Percentiles rank a stretch among this genome's conserved stretches.
phyloP scores from a whole-genome alignment of 2,329 filamentous ascomycete genomes.

The Xylariaceae sp. region DNA sequence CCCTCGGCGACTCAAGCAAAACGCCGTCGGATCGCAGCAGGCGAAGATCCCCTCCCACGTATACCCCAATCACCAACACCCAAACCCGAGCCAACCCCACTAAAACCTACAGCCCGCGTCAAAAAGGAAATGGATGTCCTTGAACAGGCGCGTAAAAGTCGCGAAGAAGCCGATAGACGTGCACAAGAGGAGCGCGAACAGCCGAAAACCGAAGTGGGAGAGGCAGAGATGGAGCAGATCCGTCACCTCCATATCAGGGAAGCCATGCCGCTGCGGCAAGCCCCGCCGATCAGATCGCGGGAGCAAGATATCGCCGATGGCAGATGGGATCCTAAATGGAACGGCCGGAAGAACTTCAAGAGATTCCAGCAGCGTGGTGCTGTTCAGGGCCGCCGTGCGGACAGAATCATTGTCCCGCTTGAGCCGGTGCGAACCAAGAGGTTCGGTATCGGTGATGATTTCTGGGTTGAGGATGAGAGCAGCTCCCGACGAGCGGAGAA shows the following conservation, averaged over 20 bases:
- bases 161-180: constrained; percentile 65
- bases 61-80: constrained; percentile 28
- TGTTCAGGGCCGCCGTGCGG: constrained; percentile 35
- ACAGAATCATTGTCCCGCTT: constrained; percentile 64
- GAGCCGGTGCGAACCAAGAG: constrained; percentile 69
- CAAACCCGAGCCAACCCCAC: constrained; percentile 30
- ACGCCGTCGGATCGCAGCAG: constrained; percentile 65
- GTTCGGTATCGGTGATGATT: constrained; percentile 72
- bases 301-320: constrained; percentile 53
- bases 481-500: constrained; percentile 20
- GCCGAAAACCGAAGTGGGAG: constrained; percentile 51
- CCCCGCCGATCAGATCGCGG: constrained; percentile 35
- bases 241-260: constrained; percentile 74
- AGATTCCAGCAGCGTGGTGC: constrained; percentile 68
- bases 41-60: constrained; percentile 44
- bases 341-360: constrained; percentile 95
- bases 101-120: constrained; percentile 41
- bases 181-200: constrained; percentile 54
- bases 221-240: constrained; percentile 71
- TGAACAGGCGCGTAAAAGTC: constrained; percentile 59
- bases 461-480: constrained; percentile 62
- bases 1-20: constrained; percentile 78
- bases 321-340: constrained; percentile 86
- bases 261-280: constrained; percentile 62
- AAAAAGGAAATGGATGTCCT: constrained; percentile 67